Evolutionary conservation across 1,284 basidiomycete genomes (phyloP), one percentile per base, ranked within the genome.

Genomic region (Ganoderma leucocontextum): DNA sequence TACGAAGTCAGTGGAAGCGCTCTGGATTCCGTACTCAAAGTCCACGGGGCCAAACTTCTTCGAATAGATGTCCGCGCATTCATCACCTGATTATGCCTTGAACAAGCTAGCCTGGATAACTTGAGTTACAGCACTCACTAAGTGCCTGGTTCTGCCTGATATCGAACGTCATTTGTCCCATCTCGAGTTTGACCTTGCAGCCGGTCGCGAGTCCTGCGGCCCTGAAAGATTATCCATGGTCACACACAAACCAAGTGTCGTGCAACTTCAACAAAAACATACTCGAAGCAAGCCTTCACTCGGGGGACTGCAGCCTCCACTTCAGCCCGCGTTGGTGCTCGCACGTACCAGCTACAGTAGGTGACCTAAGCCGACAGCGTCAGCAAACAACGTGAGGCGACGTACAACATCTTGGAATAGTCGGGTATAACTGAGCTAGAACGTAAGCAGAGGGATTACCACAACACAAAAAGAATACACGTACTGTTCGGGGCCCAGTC

Each of bases 141-240:
- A 93, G 83, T 2, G 82, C 83, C 59, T 78, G 73, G 71, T 93
- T 93, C 77, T 93, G 90, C 59, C 84, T 82, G 49, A 94, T 25
- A 25, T 49, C 47, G 22, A 25, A 49, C 77, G 57, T 94, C 90
- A 70, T 83, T 83, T 10, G 72, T 70, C 4, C 61, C 47, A 70
- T 70, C 4, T 82, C 80, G 63, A 91, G 78, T 59, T 88, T 83
- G 64, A 89, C 81, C 60, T 80, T 83, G 78, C 93, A 95, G 2
- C 86, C 87, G 3, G 93, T 93, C 1, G 92, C 91, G 36, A 88
- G 80, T 7, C 87, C 88, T 2, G 90, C 94, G 17, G 91, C 93
- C 72, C 91, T 93, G 73, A 19, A 36, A 36, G 1, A 41, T n/a
- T 29, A n/a, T 19, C 19, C 7, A 4, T 3, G 52, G 52, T 55